Evolutionary conservation across 495 filamentous ascomycete species (phyloP).

Genomic region (Umbilicaria muhlenbergii): DNA sequence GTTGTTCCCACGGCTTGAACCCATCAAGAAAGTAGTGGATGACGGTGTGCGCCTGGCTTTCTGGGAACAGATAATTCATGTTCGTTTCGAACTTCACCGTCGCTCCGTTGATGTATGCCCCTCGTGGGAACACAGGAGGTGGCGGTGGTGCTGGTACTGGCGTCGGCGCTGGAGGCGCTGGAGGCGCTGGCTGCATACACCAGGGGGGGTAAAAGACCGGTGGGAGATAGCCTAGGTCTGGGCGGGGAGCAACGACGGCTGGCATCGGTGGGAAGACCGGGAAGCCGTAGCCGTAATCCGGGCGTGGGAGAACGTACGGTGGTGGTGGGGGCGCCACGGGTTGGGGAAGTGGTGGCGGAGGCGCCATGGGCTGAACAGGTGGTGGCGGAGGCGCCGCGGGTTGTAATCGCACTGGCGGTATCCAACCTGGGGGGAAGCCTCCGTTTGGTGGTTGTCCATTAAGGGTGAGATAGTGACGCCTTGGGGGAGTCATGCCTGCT

Average conservation of each 20-base stretch:
- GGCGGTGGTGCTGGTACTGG: not conserved
- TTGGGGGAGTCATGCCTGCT: not conserved
- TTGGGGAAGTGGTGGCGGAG: not conserved
- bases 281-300: not conserved
- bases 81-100: not conserved
- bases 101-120: not conserved
- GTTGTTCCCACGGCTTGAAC: slow-evolving; percentile 3
- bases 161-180: not conserved
- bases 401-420: not conserved
- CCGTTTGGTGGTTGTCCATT: slow-evolving; percentile 6
- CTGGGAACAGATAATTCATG: slow-evolving; percentile 5
- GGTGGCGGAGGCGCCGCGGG: not conserved
- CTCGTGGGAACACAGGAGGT: not conserved
- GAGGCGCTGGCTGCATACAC: not conserved
- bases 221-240: no score
- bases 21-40: slow-evolving; percentile 7
- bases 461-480: slow-evolving; percentile 6
- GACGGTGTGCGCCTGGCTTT: slow-evolving; percentile 1
- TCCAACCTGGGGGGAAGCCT: slow-evolving; percentile 6
- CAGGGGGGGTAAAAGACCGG: no score
- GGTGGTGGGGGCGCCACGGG: slow-evolving; percentile 2
- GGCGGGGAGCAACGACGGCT: not conserved
- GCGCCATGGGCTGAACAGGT: not conserved
- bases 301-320: not conserved
- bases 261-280: not conserved